Percentiles rank a stretch among this genome's conserved stretches.
Conservation (phyloP, 2,329 filamentous ascomycete species). For the Exophiala xenobiotica region DNA sequence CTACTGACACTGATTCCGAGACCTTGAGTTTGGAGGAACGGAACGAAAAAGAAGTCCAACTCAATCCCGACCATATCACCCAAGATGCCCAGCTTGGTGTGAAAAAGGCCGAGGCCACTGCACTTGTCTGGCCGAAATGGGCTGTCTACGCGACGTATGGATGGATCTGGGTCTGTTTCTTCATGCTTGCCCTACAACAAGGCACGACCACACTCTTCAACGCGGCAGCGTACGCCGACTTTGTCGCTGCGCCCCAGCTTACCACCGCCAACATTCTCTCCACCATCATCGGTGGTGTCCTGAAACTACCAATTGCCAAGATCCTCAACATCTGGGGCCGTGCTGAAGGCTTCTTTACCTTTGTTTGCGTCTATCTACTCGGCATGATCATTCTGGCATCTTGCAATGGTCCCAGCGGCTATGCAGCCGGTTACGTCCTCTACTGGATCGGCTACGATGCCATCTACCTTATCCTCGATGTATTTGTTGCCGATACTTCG, state of each 20-base stretch:
- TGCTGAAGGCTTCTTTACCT: constrained; percentile 53
- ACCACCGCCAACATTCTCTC: constrained; percentile 55
- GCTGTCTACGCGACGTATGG: constrained; percentile 37
- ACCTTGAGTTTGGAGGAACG: neutral
- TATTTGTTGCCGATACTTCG: constrained; percentile 65
- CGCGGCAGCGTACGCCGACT: constrained; percentile 54
- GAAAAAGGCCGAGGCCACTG: constrained; percentile 43
- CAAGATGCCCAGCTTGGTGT: constrained; percentile 36
- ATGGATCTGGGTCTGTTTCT: constrained; percentile 49
- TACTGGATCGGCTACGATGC: constrained; percentile 57
- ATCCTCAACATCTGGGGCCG: constrained; percentile 64
- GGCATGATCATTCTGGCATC: constrained; percentile 60
- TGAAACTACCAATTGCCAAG: constrained; percentile 60
- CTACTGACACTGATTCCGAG: neutral
- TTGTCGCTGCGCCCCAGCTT: constrained; percentile 51
- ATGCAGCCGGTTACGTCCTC: constrained; percentile 61
- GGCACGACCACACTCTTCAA: constrained; percentile 44
- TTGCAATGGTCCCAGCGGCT: constrained; percentile 58
- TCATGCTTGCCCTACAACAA: constrained; percentile 46
- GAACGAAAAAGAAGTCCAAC: constrained; percentile 1
- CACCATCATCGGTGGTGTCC: constrained; percentile 56
- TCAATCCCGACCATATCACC: constrained; percentile 27
- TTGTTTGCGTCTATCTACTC: constrained; percentile 44
- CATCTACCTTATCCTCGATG: constrained; percentile 54
- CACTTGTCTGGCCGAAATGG: constrained; percentile 42